Conservation (phyloP, 2,329 filamentous ascomycete genomes). For the Paecilomyces variotii region DNA sequence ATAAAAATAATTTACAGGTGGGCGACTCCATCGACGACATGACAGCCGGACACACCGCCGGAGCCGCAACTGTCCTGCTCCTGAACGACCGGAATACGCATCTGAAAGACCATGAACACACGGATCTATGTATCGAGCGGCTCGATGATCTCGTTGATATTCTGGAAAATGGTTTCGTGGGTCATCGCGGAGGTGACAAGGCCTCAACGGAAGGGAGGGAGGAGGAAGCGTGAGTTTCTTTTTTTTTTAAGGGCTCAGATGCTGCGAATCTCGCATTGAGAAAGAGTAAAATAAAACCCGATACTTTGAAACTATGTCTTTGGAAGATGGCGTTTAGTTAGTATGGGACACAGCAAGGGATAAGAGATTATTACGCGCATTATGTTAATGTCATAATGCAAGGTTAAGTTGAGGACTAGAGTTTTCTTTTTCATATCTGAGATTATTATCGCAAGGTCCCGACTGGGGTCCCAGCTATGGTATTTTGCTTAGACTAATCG, state of each 20-base stretch:
- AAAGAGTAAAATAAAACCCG: not conserved
- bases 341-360: too few species aligned
- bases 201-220: not conserved
- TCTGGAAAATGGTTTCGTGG: constrained; percentile 66
- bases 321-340: not conserved
- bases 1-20: constrained; percentile 24
- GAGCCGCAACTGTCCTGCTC: constrained; percentile 83
- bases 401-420: too few species aligned
- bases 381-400: too few species aligned
- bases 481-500: not conserved
- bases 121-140: constrained; percentile 62
- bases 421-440: not conserved
- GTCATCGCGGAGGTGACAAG: constrained; percentile 17
- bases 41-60: constrained; percentile 72
- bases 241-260: not conserved
- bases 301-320: not conserved
- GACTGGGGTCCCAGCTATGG: not conserved
- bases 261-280: not conserved
- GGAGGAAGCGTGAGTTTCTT: not conserved
- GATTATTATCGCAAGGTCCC: not conserved
- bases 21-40: constrained; percentile 89
- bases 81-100: constrained; percentile 72
- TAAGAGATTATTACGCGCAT: too few species aligned
- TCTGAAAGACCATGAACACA: constrained; percentile 63
- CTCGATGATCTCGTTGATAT: constrained; percentile 71